Conservation (phyloP, 768 basidiomycete species). For the Podaxis mareebaensis region DNA sequence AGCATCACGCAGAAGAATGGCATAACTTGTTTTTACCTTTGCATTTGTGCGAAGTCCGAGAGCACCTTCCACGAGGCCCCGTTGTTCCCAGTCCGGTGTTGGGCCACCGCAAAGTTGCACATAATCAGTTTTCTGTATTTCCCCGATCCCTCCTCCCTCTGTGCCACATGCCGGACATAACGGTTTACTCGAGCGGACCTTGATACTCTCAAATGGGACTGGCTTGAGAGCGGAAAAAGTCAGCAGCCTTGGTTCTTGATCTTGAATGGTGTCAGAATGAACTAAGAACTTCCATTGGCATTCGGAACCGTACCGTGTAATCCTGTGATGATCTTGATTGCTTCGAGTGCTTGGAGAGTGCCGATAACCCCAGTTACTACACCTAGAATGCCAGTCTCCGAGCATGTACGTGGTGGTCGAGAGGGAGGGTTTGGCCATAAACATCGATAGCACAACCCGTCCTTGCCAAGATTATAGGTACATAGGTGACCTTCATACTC, state of each 20-base stretch:
- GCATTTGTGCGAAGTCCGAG: background rate
- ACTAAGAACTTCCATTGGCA: background rate
- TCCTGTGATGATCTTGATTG: slow-evolving; percentile 75
- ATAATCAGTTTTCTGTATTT: slow-evolving; percentile 52
- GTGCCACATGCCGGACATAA: slow-evolving; percentile 24
- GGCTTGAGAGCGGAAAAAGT: slow-evolving; percentile 69
- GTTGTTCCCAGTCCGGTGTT: slow-evolving; percentile 61
- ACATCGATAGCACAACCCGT: slow-evolving; percentile 92
- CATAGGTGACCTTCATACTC: slow-evolving; percentile 81
- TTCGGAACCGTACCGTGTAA: slow-evolving; percentile 49
- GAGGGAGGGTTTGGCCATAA: slow-evolving; percentile 82
- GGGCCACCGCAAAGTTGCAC: slow-evolving; percentile 83
- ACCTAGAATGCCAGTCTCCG: slow-evolving; percentile 86
- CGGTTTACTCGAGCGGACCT: slow-evolving; percentile 67
- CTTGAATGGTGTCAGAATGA: slow-evolving; percentile 30
- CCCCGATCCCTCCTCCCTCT: slow-evolving; percentile 12
- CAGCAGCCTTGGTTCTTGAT: slow-evolving; percentile 63
- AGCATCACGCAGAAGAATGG: no score
- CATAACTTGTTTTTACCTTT: no score
- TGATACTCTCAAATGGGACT: slow-evolving; percentile 79
- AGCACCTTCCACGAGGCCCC: slow-evolving; percentile 45
- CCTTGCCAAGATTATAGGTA: slow-evolving; percentile 63
- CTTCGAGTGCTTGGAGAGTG: slow-evolving; percentile 84
- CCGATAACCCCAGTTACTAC: slow-evolving; percentile 89
- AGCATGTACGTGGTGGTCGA: slow-evolving; percentile 60